Conservation (phyloP, 345 rosid species). For the Mallotus nudiflorus region DNA sequence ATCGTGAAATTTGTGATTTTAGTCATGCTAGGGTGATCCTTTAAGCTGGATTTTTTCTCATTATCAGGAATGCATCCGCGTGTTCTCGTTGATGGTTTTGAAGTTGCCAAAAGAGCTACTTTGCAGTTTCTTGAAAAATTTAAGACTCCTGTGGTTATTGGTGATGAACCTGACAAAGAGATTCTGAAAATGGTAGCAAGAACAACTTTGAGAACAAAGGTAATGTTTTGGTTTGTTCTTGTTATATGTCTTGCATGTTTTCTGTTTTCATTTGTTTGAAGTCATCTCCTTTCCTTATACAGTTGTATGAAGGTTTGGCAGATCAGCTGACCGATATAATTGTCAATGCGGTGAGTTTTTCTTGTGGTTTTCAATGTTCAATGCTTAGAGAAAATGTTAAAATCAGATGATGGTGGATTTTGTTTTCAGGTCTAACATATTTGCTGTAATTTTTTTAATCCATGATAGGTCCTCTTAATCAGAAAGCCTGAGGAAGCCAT, state of each 20-base stretch:
- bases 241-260: background rate
- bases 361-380: background rate
- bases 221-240: constrained; percentile 20
- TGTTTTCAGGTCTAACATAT: background rate
- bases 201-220: constrained; percentile 92
- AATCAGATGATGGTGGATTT: background rate
- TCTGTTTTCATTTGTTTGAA: background rate
- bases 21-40: no score
- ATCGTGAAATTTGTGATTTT: no score
- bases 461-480: constrained; percentile 78
- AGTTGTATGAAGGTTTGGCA: constrained; percentile 88
- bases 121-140: constrained; percentile 89
- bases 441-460: constrained; percentile 8
- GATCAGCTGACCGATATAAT: constrained; percentile 94
- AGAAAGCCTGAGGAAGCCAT: constrained; percentile 83
- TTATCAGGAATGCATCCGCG: constrained; percentile 95
- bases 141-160: constrained; percentile 94
- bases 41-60: background rate
- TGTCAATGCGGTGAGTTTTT: constrained; percentile 66
- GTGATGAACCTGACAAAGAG: constrained; percentile 92
- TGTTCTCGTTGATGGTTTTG: constrained; percentile 96
- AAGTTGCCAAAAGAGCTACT: constrained; percentile 92
- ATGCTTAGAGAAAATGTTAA: background rate
- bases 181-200: constrained; percentile 97
- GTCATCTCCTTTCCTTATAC: constrained; percentile 25